Percentiles rank a stretch among this genome's conserved stretches.
phyloP scores from a whole-genome alignment of 2,329 filamentous ascomycete species.

The Pyricularia sp. region DNA sequence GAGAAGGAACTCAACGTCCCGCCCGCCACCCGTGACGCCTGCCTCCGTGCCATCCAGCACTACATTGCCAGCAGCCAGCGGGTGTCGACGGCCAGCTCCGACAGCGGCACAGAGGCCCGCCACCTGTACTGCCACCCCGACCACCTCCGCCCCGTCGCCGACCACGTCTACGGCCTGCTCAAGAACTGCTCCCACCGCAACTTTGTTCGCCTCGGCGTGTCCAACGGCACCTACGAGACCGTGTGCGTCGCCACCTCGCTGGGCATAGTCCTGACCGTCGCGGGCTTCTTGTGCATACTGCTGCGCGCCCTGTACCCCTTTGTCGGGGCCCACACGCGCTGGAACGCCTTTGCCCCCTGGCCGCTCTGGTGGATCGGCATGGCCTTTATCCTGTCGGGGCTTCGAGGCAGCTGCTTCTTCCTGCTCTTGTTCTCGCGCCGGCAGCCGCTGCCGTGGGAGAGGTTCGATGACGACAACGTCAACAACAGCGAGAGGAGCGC shows the following conservation, averaged over 20 bases:
- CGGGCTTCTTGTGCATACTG: conserved; percentile 29
- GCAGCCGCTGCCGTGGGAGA: conserved; percentile 37
- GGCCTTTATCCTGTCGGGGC: conserved; percentile 31
- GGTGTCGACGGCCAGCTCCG: neutral
- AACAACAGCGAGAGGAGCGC: conserved; percentile 6
- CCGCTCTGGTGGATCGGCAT: conserved; percentile 35
- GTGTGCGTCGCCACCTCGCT: conserved; percentile 34
- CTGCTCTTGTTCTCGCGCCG: conserved; percentile 34
- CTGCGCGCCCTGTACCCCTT: conserved; percentile 28
- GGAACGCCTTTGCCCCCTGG: conserved; percentile 31
- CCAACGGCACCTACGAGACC: conserved; percentile 40
- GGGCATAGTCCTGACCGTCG: conserved; percentile 28
- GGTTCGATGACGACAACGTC: conserved; percentile 27
- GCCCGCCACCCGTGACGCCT: conserved; percentile 27
- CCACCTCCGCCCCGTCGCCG: conserved; percentile 31
- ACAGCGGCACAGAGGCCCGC: neutral
- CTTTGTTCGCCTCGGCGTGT: conserved; percentile 44
- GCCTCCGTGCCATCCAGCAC: conserved; percentile 23
- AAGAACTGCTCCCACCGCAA: conserved; percentile 38
- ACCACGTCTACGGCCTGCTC: conserved; percentile 35
- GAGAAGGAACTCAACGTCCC: conserved; percentile 39
- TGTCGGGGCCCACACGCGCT: conserved; percentile 28
- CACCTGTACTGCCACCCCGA: conserved; percentile 24
- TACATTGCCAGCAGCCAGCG: neutral
- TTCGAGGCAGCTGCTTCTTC: conserved; percentile 37